phyloP scores from a whole-genome alignment of 2,329 filamentous ascomycete species.

The Aspergillus clavatus region DNA sequence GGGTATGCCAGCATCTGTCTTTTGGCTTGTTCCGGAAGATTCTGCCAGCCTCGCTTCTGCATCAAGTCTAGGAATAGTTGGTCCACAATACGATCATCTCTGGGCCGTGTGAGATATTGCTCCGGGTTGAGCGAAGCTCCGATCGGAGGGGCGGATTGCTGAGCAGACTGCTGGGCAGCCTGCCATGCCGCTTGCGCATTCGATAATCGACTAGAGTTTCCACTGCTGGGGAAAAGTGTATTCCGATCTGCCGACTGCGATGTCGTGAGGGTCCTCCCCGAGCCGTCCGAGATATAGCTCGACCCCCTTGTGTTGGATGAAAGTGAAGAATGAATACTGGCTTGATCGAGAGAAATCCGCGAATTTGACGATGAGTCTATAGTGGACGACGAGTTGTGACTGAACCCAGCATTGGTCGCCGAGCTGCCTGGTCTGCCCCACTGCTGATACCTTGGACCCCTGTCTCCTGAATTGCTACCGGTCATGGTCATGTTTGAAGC shows the following conservation, averaged over 20 bases:
- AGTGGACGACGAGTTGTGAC: constrained; percentile 57
- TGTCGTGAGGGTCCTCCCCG: constrained; percentile 41
- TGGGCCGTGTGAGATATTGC: constrained; percentile 40
- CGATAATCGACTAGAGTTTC: constrained; percentile 26
- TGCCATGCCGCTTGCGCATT: constrained; percentile 28
- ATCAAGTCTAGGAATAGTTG: constrained; percentile 89
- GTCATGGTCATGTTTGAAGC: constrained; percentile 58
- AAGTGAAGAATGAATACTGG: constrained; percentile 58
- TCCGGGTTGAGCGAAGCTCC: constrained; percentile 28
- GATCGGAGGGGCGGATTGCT: constrained; percentile 24
- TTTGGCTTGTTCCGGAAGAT: constrained; percentile 87
- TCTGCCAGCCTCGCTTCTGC: constrained; percentile 97
- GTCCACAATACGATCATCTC: constrained; percentile 70
- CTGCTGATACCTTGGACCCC: constrained; percentile 69
- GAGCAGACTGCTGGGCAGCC: constrained; percentile 23
- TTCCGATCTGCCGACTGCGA: constrained; percentile 35
- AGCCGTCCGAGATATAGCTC: constrained; percentile 53
- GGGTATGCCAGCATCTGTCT: constrained; percentile 96
- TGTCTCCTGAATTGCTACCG: constrained; percentile 65
- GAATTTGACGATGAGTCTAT: constrained; percentile 50
- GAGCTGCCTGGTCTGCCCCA: constrained; percentile 62
- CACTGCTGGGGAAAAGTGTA: constrained; percentile 19
- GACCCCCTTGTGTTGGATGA: constrained; percentile 56
- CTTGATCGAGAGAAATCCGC: constrained; percentile 59
- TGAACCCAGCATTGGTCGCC: constrained; percentile 48